Base-by-base conservation (phyloP, 1,139 yeast species). In the Arxiozyma bovina region DNA sequence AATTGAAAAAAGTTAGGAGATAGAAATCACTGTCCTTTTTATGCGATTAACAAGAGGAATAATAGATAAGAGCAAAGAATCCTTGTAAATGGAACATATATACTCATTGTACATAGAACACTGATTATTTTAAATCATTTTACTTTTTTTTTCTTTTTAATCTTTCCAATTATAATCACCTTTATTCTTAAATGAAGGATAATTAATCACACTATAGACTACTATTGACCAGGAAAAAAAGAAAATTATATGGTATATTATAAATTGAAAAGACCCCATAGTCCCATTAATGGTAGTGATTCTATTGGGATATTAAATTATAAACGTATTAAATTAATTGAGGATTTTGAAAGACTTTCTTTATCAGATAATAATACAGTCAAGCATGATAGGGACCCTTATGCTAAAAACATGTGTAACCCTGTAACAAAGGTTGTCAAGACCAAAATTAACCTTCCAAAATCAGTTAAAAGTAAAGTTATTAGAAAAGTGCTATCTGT, bases 331-430 rank as follows among this genome's bases (percentile, higher is more conserved):
- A 54, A 62, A 47, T 54, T 68, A 40, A 56, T 67, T 12, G 58
- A 58, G 40, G 71, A 68, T 57, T 58, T 68, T 41, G 67, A 63
- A 42, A 65, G 59, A 30, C 50, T 68, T 34, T 58, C 61, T n/a
- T 48, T 65, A n/a, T 48, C 46, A n/a, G 47, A 38, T 18, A 9
- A 22, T 30, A n/a, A 8, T 17, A 3, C 40, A 25, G 22, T n/a
- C 6, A 27, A 18, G 21, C 21, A 34, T 34, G 45, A 43, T 43
- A 22, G 15, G 17, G 47, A 42, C 7, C 21, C 41, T 8, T 30
- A 30, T 21, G 17, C 20, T 15, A 46, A 34, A 38, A 43, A 46
- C 8, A 46, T 46, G 42, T 48, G 20, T n/a, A 41, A 46, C 23
- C 38, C 53, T 41, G 50, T 58, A n/a, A 57, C 57, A 30, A 54